Evolutionary conservation across 1,284 basidiomycete genomes (phyloP), one percentile per base, ranked within the genome.

Genomic region (Ceratorhiza oryzae-sativae): DNA sequence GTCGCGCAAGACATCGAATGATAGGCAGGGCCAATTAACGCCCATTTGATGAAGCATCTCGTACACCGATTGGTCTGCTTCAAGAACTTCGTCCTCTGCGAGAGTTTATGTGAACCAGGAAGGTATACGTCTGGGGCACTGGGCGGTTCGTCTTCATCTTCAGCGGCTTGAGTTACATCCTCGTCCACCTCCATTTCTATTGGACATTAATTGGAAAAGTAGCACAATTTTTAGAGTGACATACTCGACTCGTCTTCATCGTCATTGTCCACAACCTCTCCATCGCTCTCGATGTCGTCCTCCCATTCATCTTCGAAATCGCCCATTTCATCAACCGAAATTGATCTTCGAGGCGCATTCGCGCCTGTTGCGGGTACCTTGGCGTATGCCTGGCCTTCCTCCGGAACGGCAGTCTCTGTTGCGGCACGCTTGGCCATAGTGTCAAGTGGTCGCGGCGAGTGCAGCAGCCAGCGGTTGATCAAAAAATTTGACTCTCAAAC

Each of bases 21-120:
- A 98, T 5, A 99, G 86, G 82, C 95, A 98, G 0, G 97, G 94
- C 97, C 97, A 99, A 72, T 90, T 90, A 60, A 97, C 93, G 73
- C 91, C 89, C 86, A 98, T 90, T 5, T 89, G 87, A 82, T 99
- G 97, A 53, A 97, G 90, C 88, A 98, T 96, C 75, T 95, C 86
- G 83, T 99, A 99, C 58, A 96, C 95, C 0, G 93, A 92, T 77
- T 98, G 92, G 79, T 99, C 97, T 20, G 97, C 87, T 77, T 97
- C 95, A 39, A 99, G 85, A 73, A 94, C 86, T 81, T 99, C 97
- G 77, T 92, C 94, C 72, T 92, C 86, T 5, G 83, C 92, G 23
- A n/a, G n/a, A 97, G 84, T 46, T 82, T 78, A 77, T 91, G 87
- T 42, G 82, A 83, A 30, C 91, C 58, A 60, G 74, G 73, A 72